Evolutionary conservation across 192 early-diverging fungal species (phyloP).

Genomic region (Tieghemiomyces parasiticus): DNA sequence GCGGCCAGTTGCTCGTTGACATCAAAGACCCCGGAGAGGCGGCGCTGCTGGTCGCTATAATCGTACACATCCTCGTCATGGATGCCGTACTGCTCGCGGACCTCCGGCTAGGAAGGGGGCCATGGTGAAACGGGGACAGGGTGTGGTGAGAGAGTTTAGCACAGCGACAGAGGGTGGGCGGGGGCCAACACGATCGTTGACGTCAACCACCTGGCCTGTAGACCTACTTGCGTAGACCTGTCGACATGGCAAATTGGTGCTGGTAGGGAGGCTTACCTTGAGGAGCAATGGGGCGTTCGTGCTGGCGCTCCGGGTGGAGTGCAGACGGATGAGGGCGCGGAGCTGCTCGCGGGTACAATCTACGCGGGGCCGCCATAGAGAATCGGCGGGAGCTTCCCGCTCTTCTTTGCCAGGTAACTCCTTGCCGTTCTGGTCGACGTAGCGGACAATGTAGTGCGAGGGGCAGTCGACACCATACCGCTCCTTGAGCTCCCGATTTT

Average conservation of each 20-base stretch:
- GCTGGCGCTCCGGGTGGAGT: not conserved
- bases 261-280: no score
- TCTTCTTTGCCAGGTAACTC: not conserved
- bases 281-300: constrained; percentile 1
- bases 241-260: no score
- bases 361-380: not conserved
- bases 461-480: not conserved
- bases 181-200: no score
- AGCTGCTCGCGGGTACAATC: not conserved
- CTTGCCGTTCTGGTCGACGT: not conserved
- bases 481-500: no score
- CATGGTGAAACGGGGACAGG: no score
- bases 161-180: no score
- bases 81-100: constrained; percentile 1
- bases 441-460: not conserved
- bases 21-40: no score
- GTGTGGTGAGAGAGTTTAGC: no score
- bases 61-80: not conserved
- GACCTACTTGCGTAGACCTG: no score
- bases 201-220: no score
- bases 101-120: no score
- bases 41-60: constrained; percentile 1
- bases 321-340: not conserved
- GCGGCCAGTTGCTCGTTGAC: no score
- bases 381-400: not conserved